Percentiles rank a stretch among this genome's conserved stretches.
These are phyloP conservation scores for Bruguiera gymnorhiza DNA, from an alignment of 345 rosid species.

Conservation along the genomic window DNA sequence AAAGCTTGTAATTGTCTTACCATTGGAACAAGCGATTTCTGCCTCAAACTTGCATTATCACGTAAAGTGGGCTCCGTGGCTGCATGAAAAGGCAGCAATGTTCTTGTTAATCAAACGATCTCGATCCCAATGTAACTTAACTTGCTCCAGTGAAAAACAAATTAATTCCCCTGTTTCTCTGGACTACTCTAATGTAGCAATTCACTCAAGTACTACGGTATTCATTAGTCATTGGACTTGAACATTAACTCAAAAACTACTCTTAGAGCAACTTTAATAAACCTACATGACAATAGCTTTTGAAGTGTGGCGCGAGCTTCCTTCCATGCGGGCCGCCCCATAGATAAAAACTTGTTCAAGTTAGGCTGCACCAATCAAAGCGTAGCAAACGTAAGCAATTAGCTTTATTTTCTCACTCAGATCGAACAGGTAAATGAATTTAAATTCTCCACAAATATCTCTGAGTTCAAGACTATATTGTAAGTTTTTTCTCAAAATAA, in stretches of 20 bases:
- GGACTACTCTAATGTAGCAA: too few relatives aligned
- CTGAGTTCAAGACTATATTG: too few relatives aligned
- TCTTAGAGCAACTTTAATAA: neutral
- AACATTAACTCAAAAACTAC: neutral
- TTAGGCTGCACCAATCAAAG: slow-evolving; percentile 45
- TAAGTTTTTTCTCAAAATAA: too few relatives aligned
- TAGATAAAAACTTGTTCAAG: slow-evolving; percentile 68
- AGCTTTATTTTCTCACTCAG: neutral
- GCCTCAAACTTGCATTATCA: slow-evolving; percentile 62
- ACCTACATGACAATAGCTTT: slow-evolving; percentile 66
- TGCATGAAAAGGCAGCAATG: slow-evolving; percentile 31
- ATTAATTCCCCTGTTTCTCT: too few relatives aligned
- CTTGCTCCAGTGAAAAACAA: too few relatives aligned
- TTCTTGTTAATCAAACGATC: neutral
- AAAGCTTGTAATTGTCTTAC: slow-evolving; percentile 28
- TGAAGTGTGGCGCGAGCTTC: slow-evolving; percentile 89
- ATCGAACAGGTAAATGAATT: neutral
- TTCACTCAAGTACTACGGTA: too few relatives aligned
- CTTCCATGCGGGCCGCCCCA: slow-evolving; percentile 95
- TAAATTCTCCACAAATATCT: neutral
- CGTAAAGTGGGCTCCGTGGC: slow-evolving; percentile 63
- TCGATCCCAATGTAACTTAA: neutral
- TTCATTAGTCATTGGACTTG: too few relatives aligned
- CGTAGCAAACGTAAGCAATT: neutral
- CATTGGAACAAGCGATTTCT: slow-evolving; percentile 59